Conservation (phyloP, 768 basidiomycete genomes). For the Boletus pseudo-olivaceus region DNA sequence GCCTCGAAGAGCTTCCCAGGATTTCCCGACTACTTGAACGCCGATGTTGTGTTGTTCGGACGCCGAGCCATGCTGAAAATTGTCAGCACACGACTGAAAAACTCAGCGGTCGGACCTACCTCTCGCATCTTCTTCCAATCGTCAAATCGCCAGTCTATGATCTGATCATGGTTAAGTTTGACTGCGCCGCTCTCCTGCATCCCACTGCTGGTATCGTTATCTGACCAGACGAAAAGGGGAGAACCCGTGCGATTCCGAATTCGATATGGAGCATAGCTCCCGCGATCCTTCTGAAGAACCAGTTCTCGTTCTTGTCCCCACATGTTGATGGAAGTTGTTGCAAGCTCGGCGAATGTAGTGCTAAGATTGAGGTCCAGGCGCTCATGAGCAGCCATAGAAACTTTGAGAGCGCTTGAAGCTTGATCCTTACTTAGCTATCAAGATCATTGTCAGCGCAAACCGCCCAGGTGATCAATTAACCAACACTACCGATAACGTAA, state of each 20-base stretch:
- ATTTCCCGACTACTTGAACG: constrained; percentile 76
- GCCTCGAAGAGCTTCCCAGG: constrained; percentile 85
- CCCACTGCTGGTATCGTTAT: constrained; percentile 53
- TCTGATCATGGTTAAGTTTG: constrained; percentile 69
- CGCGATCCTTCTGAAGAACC: constrained; percentile 72
- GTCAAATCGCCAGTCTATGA: constrained; percentile 93
- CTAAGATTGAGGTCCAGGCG: constrained; percentile 90
- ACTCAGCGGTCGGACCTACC: constrained; percentile 39
- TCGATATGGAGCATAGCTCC: constrained; percentile 89
- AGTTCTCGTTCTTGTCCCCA: constrained; percentile 73
- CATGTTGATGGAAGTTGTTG: constrained; percentile 65
- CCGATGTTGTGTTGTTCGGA: constrained; percentile 83
- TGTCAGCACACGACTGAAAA: neutral
- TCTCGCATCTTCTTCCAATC: constrained; percentile 94
- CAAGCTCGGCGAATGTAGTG: constrained; percentile 85
- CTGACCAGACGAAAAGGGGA: constrained; percentile 83
- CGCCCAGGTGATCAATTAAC: neutral
- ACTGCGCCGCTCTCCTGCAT: constrained; percentile 48
- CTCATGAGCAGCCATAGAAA: constrained; percentile 70
- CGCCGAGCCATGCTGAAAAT: constrained; percentile 38
- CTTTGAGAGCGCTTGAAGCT: constrained; percentile 47
- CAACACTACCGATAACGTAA: constrained; percentile 59
- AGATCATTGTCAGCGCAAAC: constrained; percentile 8
- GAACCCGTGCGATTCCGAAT: constrained; percentile 89
- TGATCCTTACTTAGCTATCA: constrained; percentile 54